These are phyloP conservation scores for Acaromyces ingoldii DNA, from an alignment of 1,284 basidiomycete genomes.

Conservation along the genomic window DNA sequence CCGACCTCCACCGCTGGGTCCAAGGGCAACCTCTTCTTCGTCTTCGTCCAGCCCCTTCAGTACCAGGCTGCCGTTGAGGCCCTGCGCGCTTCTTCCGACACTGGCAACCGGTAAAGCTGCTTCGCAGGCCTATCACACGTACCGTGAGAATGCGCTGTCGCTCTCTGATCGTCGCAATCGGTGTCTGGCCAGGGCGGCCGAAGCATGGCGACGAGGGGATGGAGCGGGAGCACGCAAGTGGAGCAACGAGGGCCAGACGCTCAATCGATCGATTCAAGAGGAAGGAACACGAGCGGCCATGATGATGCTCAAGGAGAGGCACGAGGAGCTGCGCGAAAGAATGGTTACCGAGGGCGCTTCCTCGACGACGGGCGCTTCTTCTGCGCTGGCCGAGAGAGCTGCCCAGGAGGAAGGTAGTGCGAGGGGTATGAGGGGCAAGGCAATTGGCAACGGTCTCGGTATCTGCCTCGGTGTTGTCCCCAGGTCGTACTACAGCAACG, in stretches of 20 bases:
- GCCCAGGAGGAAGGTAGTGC: slow-evolving; percentile 69
- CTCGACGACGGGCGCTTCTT: too few relatives aligned
- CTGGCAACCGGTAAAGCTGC: slow-evolving; percentile 60
- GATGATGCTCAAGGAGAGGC: slow-evolving; percentile 74
- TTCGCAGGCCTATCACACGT: slow-evolving; percentile 76
- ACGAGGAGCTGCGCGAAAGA: slow-evolving; percentile 65
- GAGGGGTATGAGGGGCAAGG: slow-evolving; percentile 67
- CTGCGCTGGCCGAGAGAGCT: slow-evolving; percentile 10
- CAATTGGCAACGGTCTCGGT: slow-evolving; percentile 68
- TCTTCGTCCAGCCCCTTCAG: slow-evolving; percentile 16
- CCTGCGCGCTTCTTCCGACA: slow-evolving; percentile 79
- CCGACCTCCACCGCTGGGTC: neutral
- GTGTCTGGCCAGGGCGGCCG: slow-evolving; percentile 87
- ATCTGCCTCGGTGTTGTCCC: slow-evolving; percentile 41
- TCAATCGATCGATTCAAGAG: slow-evolving; percentile 85
- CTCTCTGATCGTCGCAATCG: slow-evolving; percentile 89
- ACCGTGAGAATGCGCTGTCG: slow-evolving; percentile 77
- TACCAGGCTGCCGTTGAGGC: slow-evolving; percentile 61
- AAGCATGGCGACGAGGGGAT: slow-evolving; percentile 88
- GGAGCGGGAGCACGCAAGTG: slow-evolving; percentile 90
- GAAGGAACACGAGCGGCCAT: slow-evolving; percentile 72
- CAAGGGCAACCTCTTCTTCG: neutral
- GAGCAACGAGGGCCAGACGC: slow-evolving; percentile 82
- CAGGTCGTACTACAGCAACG: slow-evolving; percentile 61
- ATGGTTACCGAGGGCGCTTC: slow-evolving; percentile 56